These are phyloP conservation scores for Physcia stellaris DNA, from an alignment of 495 filamentous ascomycete genomes.

Conservation along the genomic window DNA sequence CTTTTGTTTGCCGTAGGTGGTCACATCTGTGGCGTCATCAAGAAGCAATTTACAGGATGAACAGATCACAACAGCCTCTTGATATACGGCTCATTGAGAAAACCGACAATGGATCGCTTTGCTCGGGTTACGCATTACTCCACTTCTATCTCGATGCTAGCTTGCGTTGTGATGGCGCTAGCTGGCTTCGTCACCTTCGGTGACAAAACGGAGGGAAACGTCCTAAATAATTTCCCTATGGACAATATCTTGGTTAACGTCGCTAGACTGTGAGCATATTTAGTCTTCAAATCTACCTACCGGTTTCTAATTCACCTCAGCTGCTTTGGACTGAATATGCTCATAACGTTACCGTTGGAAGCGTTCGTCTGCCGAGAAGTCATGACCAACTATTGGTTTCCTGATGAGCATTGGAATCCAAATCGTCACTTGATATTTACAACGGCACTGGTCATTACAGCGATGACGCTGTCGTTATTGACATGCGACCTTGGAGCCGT, in stretches of 20 bases:
- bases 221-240: slow-evolving; percentile 91
- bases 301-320: slow-evolving; percentile 20
- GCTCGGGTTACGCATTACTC: slow-evolving; percentile 82
- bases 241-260: slow-evolving; percentile 88
- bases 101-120: slow-evolving; percentile 89
- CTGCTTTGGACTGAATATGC: slow-evolving; percentile 96
- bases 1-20: slow-evolving; percentile 69
- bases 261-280: slow-evolving; percentile 54
- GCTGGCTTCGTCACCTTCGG: slow-evolving; percentile 88
- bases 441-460: slow-evolving; percentile 59
- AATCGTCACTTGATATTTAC: slow-evolving; percentile 78
- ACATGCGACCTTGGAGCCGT: slow-evolving; percentile 90
- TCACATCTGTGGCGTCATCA: not conserved
- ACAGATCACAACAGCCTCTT: slow-evolving; percentile 87
- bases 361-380: slow-evolving; percentile 96
- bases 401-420: slow-evolving; percentile 62
- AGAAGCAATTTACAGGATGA: not conserved
- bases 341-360: slow-evolving; percentile 90
- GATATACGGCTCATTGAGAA: slow-evolving; percentile 92
- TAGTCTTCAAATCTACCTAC: not conserved
- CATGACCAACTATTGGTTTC: slow-evolving; percentile 89
- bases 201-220: slow-evolving; percentile 80
- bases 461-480: slow-evolving; percentile 62
- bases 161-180: slow-evolving; percentile 79
- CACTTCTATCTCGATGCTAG: slow-evolving; percentile 73